phyloP scores from a whole-genome alignment of 306 rosid species.

The Hippophae rhamnoides region DNA sequence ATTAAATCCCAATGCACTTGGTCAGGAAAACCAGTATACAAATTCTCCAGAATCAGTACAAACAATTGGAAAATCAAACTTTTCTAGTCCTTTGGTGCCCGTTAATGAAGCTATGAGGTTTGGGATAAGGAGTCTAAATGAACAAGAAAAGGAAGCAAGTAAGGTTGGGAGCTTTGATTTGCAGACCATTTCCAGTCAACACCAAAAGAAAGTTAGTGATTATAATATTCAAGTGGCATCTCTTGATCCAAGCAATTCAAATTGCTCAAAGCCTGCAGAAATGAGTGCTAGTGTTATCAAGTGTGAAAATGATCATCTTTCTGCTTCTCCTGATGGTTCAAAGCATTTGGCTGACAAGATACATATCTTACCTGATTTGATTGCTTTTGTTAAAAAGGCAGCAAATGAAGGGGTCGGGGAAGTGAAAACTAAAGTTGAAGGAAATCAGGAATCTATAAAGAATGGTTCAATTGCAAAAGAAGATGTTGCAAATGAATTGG shows the following conservation, averaged over 20 bases:
- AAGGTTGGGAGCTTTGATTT: constrained; percentile 24
- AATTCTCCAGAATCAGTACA: constrained; percentile 28
- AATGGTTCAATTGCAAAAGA: constrained; percentile 29
- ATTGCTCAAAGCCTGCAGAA: constrained; percentile 24
- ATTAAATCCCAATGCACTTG: constrained; percentile 27
- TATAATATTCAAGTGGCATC: constrained; percentile 20
- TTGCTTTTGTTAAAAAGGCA: constrained; percentile 72
- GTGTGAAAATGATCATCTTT: constrained; percentile 29
- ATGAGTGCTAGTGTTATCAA: constrained; percentile 27
- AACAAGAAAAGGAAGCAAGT: constrained; percentile 28
- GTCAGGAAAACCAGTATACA: constrained; percentile 43
- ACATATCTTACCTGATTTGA: constrained; percentile 70
- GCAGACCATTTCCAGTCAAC: constrained; percentile 27
- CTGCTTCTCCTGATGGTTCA: constrained; percentile 33
- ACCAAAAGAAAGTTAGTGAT: constrained; percentile 24
- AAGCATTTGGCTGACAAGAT: constrained; percentile 39
- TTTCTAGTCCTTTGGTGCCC: constrained; percentile 25
- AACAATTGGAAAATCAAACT: constrained; percentile 22
- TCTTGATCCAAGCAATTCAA: constrained; percentile 25
- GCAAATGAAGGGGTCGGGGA: constrained; percentile 59
- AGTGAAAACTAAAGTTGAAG: constrained; percentile 41
- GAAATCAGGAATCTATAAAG: constrained; percentile 22
- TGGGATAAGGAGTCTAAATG: constrained; percentile 26
- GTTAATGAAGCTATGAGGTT: constrained; percentile 26
- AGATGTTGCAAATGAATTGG: constrained; percentile 42